These are phyloP conservation scores for Raffaelea ambrosiae DNA, from an alignment of 2,329 filamentous ascomycete genomes.

Conservation along the genomic window DNA sequence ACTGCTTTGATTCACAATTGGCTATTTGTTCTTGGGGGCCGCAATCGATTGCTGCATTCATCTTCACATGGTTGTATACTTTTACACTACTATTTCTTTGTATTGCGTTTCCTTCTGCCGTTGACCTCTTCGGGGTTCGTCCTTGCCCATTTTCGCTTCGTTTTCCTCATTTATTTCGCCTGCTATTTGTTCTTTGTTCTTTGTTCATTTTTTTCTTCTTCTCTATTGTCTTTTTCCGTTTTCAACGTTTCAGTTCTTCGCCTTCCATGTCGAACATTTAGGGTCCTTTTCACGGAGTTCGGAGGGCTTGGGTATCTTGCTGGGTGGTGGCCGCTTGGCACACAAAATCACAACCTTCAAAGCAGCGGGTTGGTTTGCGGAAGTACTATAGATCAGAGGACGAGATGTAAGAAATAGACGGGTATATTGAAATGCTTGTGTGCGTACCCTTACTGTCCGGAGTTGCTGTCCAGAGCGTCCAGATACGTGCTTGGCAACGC, in stretches of 20 bases:
- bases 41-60: no score
- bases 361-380: neutral
- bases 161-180: neutral
- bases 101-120: no score
- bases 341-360: neutral
- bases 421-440: neutral
- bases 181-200: no score
- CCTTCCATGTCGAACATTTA: no score
- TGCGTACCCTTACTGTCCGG: no score
- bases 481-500: no score
- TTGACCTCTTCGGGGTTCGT: no score
- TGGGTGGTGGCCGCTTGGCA: neutral
- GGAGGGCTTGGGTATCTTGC: neutral
- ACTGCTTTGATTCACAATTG: no score
- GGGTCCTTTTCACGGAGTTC: slow-evolving; percentile 5
- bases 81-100: no score
- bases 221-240: neutral
- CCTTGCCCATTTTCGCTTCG: neutral
- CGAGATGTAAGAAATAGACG: neutral
- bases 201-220: neutral
- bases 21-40: no score
- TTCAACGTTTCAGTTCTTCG: neutral
- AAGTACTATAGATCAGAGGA: neutral
- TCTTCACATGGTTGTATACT: no score
- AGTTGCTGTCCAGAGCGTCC: no score